Conservation (phyloP, 2,329 filamentous ascomycete genomes). For the Aspergillus pseudotamarii region DNA sequence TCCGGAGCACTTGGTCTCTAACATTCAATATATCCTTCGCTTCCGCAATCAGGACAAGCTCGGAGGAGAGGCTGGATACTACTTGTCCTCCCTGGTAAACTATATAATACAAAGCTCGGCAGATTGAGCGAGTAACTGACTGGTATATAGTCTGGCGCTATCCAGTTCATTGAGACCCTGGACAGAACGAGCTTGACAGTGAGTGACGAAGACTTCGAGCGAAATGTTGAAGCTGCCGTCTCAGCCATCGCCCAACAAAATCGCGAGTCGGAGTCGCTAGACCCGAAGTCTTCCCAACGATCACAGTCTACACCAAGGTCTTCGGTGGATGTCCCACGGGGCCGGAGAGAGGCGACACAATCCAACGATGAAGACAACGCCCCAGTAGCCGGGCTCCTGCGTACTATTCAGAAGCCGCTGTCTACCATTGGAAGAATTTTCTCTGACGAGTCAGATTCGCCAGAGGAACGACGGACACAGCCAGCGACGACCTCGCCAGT, state of each 20-base stretch:
- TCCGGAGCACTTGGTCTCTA: slow-evolving; percentile 92
- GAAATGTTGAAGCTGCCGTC: slow-evolving; percentile 93
- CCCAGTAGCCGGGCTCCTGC: slow-evolving; percentile 80
- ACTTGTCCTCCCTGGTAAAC: slow-evolving; percentile 84
- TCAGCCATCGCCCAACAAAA: slow-evolving; percentile 94
- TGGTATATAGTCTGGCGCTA: slow-evolving; percentile 64
- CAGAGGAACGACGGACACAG: slow-evolving; percentile 37
- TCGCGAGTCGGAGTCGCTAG: slow-evolving; percentile 56
- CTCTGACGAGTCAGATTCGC: slow-evolving; percentile 63
- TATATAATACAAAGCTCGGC: background rate
- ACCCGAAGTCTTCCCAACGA: slow-evolving; percentile 46
- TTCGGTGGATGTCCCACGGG: slow-evolving; percentile 62
- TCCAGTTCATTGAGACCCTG: slow-evolving; percentile 95
- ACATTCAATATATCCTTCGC: slow-evolving; percentile 95
- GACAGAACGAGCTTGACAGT: slow-evolving; percentile 93
- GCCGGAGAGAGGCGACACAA: slow-evolving; percentile 36
- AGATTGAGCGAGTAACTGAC: background rate
- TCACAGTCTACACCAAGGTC: slow-evolving; percentile 63
- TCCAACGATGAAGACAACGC: slow-evolving; percentile 70
- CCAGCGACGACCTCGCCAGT: slow-evolving; percentile 50
- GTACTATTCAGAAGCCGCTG: slow-evolving; percentile 87
- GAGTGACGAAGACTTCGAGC: slow-evolving; percentile 91
- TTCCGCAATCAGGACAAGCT: slow-evolving; percentile 98
- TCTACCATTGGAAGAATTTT: slow-evolving; percentile 95
- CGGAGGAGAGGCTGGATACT: slow-evolving; percentile 96